Conservation (phyloP, 306 rosid species). For the Begonia loranthoides region DNA sequence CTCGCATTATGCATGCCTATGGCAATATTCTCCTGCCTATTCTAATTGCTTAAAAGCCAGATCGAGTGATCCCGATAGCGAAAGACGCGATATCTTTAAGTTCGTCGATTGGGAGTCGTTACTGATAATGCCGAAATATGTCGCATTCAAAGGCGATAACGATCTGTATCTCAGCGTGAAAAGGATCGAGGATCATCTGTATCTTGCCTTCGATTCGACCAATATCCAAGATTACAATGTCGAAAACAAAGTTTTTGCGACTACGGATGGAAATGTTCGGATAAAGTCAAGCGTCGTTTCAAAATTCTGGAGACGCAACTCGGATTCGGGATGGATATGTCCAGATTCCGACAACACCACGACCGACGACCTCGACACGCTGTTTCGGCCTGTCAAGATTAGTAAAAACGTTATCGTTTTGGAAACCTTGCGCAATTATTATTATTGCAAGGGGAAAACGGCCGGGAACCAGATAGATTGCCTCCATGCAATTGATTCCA, state of each 20-base stretch:
- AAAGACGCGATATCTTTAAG: background rate
- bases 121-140: slow-evolving; percentile 8
- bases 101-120: slow-evolving; percentile 6
- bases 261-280: background rate
- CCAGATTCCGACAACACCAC: background rate
- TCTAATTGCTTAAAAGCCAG: background rate
- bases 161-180: background rate
- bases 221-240: slow-evolving; percentile 4
- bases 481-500: background rate
- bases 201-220: slow-evolving; percentile 1
- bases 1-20: background rate
- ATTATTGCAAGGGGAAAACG: slow-evolving; percentile 2
- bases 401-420: slow-evolving; percentile 2
- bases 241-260: slow-evolving; percentile 6
- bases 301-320: slow-evolving; percentile 7
- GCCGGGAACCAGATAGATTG: background rate
- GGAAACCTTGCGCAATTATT: background rate
- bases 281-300: background rate
- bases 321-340: slow-evolving; percentile 5
- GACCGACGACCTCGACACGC: background rate
- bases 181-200: background rate
- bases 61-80: background rate
- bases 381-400: slow-evolving; percentile 3
- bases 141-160: slow-evolving; percentile 8
- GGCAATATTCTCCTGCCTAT: background rate